Base-by-base conservation (phyloP, 2,329 filamentous ascomycete genomes). In the Trichoderma gracile region DNA sequence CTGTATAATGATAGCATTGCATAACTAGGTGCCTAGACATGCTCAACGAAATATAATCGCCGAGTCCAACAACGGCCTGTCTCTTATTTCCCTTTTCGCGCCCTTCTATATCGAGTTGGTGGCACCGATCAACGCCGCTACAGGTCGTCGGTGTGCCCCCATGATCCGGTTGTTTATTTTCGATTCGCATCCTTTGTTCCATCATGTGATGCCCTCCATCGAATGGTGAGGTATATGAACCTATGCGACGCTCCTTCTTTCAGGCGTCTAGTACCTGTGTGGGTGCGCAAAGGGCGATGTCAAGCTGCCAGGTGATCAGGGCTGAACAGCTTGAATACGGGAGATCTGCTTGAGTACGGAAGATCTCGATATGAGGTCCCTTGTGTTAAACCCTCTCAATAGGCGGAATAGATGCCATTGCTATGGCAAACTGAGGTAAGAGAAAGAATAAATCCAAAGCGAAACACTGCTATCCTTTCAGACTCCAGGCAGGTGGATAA, bases 401-500 rank as follows among this genome's bases (percentile, higher is more conserved):
- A 8, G 49, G 33, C 40, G 33, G n/a, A 14, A 23, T 27, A 17
- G 2, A 38, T 27, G 9, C 33, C 10, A 15, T 50, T 42, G 33
- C 23, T 33, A 12, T n/a, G 47, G 47, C 25, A n/a, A 33, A 23
- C 23, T 52, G 57, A 33, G 38, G 5, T 21, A 27, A 25, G 5
- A 25, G 25, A 5, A 25, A 25, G 25, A n/a, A 6, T 6, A 56
- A 52, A 1, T n/a, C 5, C 8, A 30, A 52, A 17, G 33, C 3
- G 3, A 5, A 21, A 15, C 4, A n/a, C n/a, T 30, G 19, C 15
- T 10, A 19, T 19, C 27, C 14, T n/a, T 68, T 69, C 52, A 78
- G 46, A 78, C 71, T 10, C 76, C 76, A 3, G 76, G 76, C 2
- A 78, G 70, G 21, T 77, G 68, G 15, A 78, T 67, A 33, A 73